Evolutionary conservation across 164 flowering plant species (phyloP), one percentile per base, ranked within the genome.

Genomic region (Stephania cephalantha): DNA sequence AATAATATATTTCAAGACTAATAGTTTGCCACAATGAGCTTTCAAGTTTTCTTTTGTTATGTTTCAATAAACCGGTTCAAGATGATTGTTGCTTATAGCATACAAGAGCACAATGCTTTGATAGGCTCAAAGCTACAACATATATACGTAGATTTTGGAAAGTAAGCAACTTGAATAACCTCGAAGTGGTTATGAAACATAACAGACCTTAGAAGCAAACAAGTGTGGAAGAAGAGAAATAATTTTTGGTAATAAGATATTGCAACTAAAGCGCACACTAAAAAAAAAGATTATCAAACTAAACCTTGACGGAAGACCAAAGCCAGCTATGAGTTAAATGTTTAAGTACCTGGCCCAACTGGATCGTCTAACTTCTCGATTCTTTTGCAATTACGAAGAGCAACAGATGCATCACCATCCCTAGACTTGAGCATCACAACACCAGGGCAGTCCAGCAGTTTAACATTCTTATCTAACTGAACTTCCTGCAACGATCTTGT

Each of bases 401-500:
- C 95, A 58, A 89, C 76, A 61, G 98, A 84, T 68, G 92, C 86
- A 81, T 91, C 93, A 84, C 79, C 88, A 66, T 84, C 90, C 2
- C 74, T 80, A 79, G 97, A 86, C 74, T 79, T 85, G 25, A 94
- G 89, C 97, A 96, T 87, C 13, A 92, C 97, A 81, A 96, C 98
- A n/a, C 99, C 99, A 79, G 99, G 99, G 77, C 99, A 96, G 71
- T 96, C 99, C 87, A 96, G 75, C 75, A 96, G 81, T 80, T 91
- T 96, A 53, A 96, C 90, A 85, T 94, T 88, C 85, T 89, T 94
- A 81, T 96, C 99, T 45, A 96, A 82, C 42, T 91, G 95, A 81
- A 96, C 89, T 84, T 96, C 98, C 90, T 96, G 99, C 93, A 94
- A 82, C 29, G 99, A 87, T 79, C 94, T 89, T 71, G 99, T 96